phyloP scores from a whole-genome alignment of 192 early-diverging fungal species.

The Backusella macrospora region DNA sequence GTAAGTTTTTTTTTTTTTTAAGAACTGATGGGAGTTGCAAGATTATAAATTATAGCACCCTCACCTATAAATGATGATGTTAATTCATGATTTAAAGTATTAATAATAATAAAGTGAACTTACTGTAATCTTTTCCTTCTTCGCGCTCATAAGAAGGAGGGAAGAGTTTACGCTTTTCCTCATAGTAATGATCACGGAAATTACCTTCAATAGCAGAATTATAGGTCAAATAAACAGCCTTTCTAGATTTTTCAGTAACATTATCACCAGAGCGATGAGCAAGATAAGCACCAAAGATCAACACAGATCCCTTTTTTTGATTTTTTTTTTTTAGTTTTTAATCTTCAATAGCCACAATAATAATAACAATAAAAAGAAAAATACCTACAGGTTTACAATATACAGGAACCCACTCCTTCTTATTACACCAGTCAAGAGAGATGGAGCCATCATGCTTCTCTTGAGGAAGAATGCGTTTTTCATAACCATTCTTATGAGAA shows the following conservation, averaged over 20 bases:
- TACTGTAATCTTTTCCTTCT: conserved; percentile 54
- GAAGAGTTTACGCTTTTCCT: conserved; percentile 59
- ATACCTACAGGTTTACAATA: conserved; percentile 49
- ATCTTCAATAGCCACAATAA: neutral
- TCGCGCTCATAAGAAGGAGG: conserved; percentile 59
- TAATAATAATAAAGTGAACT: conserved; percentile 1
- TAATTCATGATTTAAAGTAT: neutral
- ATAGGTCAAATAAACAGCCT: conserved; percentile 64
- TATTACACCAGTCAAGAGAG: conserved; percentile 49
- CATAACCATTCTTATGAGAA: conserved; percentile 43
- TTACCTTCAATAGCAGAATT: conserved; percentile 60
- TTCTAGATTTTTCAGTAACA: conserved; percentile 49
- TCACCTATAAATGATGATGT: conserved; percentile 20
- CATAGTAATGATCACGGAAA: conserved; percentile 60
- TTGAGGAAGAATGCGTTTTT: conserved; percentile 49
- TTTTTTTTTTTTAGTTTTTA: neutral
- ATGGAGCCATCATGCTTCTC: conserved; percentile 48
- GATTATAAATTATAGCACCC: conserved; percentile 60
- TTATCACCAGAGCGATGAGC: conserved; percentile 60
- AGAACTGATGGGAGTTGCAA: conserved; percentile 55
- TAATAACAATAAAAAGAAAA: neutral
- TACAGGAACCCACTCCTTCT: conserved; percentile 56
- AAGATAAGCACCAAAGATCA: conserved; percentile 67
- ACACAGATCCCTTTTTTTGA: conserved; percentile 47
- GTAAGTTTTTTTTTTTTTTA: neutral